Conservation (phyloP, 495 filamentous ascomycete genomes). For the Penicillium chermesinum region DNA sequence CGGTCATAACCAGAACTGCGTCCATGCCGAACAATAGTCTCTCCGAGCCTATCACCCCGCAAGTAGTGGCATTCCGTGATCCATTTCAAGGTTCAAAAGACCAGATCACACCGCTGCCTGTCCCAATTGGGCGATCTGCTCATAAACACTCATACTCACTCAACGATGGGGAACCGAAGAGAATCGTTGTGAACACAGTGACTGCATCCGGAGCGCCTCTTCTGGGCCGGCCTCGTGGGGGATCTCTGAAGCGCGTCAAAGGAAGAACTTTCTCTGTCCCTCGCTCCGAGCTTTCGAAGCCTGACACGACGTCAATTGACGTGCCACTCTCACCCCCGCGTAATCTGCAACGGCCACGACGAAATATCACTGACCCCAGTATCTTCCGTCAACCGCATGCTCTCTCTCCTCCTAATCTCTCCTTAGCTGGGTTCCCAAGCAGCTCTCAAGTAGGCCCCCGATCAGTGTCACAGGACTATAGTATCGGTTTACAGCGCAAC, state of each 20-base stretch:
- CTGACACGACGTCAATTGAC: conserved; percentile 16
- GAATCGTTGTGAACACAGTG: conserved; percentile 19
- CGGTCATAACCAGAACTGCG: conserved; percentile 19
- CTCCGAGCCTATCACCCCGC: conserved; percentile 10
- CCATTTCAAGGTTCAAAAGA: conserved; percentile 24
- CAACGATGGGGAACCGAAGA: conserved; percentile 25
- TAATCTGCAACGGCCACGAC: conserved; percentile 21
- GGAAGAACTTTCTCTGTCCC: conserved; percentile 34
- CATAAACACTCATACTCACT: conserved; percentile 20
- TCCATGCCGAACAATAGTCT: neutral
- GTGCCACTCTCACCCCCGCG: conserved; percentile 16
- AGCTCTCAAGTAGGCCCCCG: conserved; percentile 14
- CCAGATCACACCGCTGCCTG: neutral
- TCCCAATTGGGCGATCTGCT: conserved; percentile 5
- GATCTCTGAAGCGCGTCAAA: conserved; percentile 30
- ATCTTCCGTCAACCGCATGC: conserved; percentile 32
- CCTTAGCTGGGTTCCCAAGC: conserved; percentile 8
- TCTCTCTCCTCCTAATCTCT: conserved; percentile 15
- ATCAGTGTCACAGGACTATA: conserved; percentile 26
- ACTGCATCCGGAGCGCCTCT: conserved; percentile 18
- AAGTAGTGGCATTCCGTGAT: conserved; percentile 28
- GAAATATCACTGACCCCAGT: conserved; percentile 41
- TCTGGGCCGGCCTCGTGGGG: conserved; percentile 19
- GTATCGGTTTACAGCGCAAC: conserved; percentile 15
- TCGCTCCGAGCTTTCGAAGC: conserved; percentile 18